Percentiles rank a stretch among this genome's conserved stretches.
phyloP scores from a whole-genome alignment of 805 yeast genomes.

The Ogataea parapolymorpha region DNA sequence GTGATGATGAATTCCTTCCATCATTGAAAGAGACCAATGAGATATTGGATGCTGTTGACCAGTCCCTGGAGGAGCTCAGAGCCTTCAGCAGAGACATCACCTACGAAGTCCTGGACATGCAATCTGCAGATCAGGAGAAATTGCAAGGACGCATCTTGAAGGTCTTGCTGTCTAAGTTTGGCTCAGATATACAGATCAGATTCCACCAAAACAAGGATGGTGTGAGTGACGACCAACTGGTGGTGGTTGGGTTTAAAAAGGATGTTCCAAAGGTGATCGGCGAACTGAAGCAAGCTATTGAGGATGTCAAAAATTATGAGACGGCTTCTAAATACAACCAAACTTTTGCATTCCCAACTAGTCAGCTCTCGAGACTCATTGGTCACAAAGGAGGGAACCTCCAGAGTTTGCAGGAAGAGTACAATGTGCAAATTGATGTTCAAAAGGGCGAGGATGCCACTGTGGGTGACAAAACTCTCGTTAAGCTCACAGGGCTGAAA shows the following conservation, averaged over 20 bases:
- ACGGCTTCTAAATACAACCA: conserved; percentile 39
- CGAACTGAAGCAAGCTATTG: conserved; percentile 52
- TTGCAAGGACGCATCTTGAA: conserved; percentile 59
- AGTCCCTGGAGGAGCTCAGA: conserved; percentile 55
- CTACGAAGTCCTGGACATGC: conserved; percentile 48
- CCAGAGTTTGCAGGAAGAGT: conserved; percentile 65
- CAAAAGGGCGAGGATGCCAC: conserved; percentile 46
- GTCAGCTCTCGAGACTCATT: conserved; percentile 72
- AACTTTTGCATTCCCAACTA: conserved; percentile 60
- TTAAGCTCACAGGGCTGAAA: conserved; percentile 72
- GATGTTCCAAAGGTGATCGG: conserved; percentile 55
- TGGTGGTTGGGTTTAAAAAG: conserved; percentile 64
- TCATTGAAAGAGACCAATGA: conserved; percentile 54
- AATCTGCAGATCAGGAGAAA: conserved; percentile 52
- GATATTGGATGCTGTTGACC: conserved; percentile 53
- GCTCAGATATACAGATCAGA: conserved; percentile 41
- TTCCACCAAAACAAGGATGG: conserved; percentile 43
- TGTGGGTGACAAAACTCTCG: conserved; percentile 40
- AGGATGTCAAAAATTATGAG: conserved; percentile 40
- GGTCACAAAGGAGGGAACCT: conserved; percentile 86
- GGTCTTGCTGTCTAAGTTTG: conserved; percentile 31
- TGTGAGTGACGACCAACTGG: conserved; percentile 48
- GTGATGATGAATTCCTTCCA: conserved; percentile 71
- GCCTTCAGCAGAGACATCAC: conserved; percentile 52
- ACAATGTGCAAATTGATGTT: conserved; percentile 73